These are phyloP conservation scores for button mushroom (Agaricus bisporus) DNA, from an alignment of 768 basidiomycete species.

Conservation along the genomic window DNA sequence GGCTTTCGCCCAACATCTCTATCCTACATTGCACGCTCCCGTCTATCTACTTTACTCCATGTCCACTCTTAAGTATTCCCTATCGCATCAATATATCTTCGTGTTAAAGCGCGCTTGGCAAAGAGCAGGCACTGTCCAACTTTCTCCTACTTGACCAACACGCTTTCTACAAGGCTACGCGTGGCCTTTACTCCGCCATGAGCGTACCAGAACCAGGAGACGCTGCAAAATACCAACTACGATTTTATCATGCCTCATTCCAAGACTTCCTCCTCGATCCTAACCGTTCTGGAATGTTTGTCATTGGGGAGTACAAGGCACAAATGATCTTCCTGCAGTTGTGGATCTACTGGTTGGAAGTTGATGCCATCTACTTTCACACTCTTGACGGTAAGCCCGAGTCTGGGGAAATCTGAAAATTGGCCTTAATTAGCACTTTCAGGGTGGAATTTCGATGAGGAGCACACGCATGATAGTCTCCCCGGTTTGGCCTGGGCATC, in stretches of 20 bases:
- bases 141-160: background rate
- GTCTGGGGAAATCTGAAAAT: too few species aligned
- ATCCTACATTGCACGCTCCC: too few species aligned
- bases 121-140: background rate
- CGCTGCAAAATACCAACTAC: background rate
- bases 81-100: too few species aligned
- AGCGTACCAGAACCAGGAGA: background rate
- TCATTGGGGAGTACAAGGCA: background rate
- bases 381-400: background rate
- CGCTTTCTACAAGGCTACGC: background rate
- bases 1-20: too few species aligned
- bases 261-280: background rate
- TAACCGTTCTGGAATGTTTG: background rate
- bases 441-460: background rate
- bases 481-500: background rate
- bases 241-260: slow-evolving; percentile 1
- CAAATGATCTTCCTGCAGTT: background rate
- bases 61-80: too few species aligned
- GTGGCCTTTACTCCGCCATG: background rate
- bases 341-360: background rate
- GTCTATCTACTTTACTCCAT: too few species aligned
- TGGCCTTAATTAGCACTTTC: background rate
- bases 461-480: background rate
- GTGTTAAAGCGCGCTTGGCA: too few species aligned
- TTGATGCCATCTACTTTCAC: background rate